Evolutionary conservation across 192 early-diverging fungal species (phyloP), one percentile per base, ranked within the genome.

Genomic region (Mortierella hygrophila): DNA sequence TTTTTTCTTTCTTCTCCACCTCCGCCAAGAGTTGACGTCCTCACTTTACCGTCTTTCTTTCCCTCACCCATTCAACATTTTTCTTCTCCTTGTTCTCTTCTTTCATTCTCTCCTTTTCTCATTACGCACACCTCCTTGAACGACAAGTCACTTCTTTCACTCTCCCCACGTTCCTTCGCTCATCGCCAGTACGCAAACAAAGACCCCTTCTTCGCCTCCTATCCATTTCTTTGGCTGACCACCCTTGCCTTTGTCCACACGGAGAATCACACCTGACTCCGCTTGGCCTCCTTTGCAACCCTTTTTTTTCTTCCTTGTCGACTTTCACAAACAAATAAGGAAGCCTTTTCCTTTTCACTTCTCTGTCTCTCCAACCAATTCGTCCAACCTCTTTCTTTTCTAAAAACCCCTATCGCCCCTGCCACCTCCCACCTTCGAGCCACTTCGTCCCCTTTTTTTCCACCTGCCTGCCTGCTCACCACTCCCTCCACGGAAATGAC

Each of bases 221-320:
- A 52, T 65, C 32, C 60, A 10, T 32, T 63, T 23, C 4, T 65
- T 65, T 65, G 60, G 15, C 60, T 65, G 60, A 65, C 60, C 55
- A 10, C 1, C 55, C 6, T 65, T 32, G 60, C 11, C 60, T 18
- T 65, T 65, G 60, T 32, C 60, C 60, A 11, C 60, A 65, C 29
- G 60, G 60, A 10, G 29, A 63, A 26, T 65, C 60, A 65, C 60
- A 65, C 60, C 60, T 65, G 60, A 65, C 55, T 26, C 60, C 26
- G 29, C 11, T 29, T 32, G 60, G 60, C n/a, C 60, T 15, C 29
- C 60, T 11, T 46, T 55, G 2, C 18, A 55, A 16, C 21, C 13
- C 54, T 20, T 21, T 21, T 21, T 20, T 20, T 55, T 55, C n/a
- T 65, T 65, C 26, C 11, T 63, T 49, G 47, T 52, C 60, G 15